Conservation (phyloP, 2,329 filamentous ascomycete genomes). For the Neurospora crassa region DNA sequence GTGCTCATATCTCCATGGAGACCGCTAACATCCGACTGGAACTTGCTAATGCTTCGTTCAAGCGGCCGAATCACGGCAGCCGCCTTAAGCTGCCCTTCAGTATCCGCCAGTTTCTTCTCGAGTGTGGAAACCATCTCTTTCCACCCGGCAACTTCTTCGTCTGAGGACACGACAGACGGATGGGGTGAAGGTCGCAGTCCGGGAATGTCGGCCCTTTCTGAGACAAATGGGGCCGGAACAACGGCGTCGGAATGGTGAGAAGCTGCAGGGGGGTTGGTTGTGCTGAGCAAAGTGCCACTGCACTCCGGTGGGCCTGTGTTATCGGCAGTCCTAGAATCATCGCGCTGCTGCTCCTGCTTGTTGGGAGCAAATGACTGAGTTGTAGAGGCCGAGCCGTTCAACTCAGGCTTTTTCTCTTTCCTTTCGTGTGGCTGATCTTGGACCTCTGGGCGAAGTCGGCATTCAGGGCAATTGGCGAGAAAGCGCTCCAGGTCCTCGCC, state of each 20-base stretch:
- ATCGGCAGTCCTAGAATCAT: background rate
- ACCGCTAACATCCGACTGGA: background rate
- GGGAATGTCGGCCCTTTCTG: background rate
- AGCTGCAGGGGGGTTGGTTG: background rate
- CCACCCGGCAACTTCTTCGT: background rate
- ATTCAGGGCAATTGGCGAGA: background rate
- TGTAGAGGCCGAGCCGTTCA: background rate
- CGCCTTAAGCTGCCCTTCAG: slow-evolving; percentile 1
- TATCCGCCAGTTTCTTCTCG: slow-evolving; percentile 7
- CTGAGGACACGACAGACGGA: background rate
- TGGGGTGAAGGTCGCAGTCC: background rate
- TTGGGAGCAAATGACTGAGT: background rate
- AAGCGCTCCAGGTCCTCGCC: background rate
- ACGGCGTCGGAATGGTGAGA: background rate
- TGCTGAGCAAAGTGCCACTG: background rate
- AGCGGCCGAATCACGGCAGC: background rate
- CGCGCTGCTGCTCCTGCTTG: background rate
- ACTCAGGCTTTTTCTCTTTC: background rate
- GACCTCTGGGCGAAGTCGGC: background rate
- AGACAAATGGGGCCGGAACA: background rate
- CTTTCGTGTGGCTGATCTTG: background rate
- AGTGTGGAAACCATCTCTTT: background rate
- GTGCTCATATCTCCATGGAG: background rate
- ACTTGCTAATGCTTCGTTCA: background rate
- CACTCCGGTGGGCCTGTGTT: background rate